Base-by-base conservation (phyloP, 352 stramenopile genomes). In the Salisapilia sapeloensis region DNA sequence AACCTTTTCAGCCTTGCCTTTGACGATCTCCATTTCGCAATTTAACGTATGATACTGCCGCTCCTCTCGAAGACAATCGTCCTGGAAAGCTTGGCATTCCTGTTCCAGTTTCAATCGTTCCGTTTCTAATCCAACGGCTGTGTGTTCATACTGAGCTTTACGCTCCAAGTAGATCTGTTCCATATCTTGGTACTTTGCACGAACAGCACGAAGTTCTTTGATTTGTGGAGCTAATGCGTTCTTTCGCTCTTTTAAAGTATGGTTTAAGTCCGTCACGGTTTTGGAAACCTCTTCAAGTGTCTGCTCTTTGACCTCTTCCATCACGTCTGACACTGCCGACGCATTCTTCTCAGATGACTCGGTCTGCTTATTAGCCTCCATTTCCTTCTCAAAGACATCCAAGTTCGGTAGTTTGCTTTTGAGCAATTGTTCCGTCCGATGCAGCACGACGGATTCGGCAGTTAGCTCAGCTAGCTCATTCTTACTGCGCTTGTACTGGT, bases 241-340 rank as follows among this genome's bases (percentile, higher is more conserved):
- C 44, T 96, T 95, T 14, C 90, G 65, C 31, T 92, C 80, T 24
- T 82, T 92, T 17, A 95, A 57, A 23, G 81, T 76, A 38, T 92
- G 53, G 47, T 90, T 93, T 32, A 96, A 95, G 30, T 93, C 66
- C 6, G 81, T 79, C 10, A 96, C 84, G 21, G 94, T 70, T 14
- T 55, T 58, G 24, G 79, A 94, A 33, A 96, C 96, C 40, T 96
- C 89, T 41, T 96, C 84, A 11, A 97, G 64, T 18, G 80, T 96
- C 48, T 93, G 63, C 7, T 74, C 76, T 42, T 96, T 97, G 22
- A 85, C 44, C 38, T 86, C 65, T 51, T 97, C 93, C 27, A 95
- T 60, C n/a, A n/a, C n/a, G n/a, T n/a, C n/a, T n/a, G n/a, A n/a
- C n/a, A n/a, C n/a, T n/a, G n/a, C n/a, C 28, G 79, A 58, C 12